Evolutionary conservation across 1,284 basidiomycete species (phyloP).

Genomic region (Microbotryum silenes-acaulis): DNA sequence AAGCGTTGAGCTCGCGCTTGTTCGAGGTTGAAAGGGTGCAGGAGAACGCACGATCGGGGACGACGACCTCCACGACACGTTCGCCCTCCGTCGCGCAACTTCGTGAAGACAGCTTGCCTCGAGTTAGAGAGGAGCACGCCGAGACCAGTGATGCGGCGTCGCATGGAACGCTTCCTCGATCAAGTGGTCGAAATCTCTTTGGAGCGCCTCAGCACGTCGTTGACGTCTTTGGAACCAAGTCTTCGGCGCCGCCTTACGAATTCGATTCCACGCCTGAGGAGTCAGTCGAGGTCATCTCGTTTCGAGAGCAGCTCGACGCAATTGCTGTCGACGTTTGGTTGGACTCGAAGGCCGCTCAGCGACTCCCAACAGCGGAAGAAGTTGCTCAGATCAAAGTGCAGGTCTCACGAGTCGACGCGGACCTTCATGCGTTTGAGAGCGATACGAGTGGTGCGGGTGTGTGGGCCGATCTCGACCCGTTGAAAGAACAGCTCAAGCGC

Average conservation of each 20-base stretch:
- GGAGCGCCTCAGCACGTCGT: background rate
- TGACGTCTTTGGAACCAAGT: background rate
- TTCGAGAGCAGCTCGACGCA: background rate
- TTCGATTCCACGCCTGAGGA: background rate
- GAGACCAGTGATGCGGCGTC: no score
- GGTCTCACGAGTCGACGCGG: slow-evolving; percentile 36
- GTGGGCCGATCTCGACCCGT: slow-evolving; percentile 53
- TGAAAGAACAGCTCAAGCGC: slow-evolving; percentile 53
- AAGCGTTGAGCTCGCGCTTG: no score
- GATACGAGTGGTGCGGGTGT: slow-evolving; percentile 43
- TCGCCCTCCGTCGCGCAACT: no score
- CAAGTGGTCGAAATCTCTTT: no score
- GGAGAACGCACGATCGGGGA: no score
- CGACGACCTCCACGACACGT: no score
- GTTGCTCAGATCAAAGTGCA: slow-evolving; percentile 46
- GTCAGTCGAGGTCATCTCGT: background rate
- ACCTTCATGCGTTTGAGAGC: slow-evolving; percentile 48
- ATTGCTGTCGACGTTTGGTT: slow-evolving; percentile 6
- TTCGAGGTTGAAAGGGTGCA: no score
- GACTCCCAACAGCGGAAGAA: slow-evolving; percentile 37
- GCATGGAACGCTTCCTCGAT: no score
- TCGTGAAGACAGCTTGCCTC: no score
- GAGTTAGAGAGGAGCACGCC: no score
- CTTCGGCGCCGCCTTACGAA: background rate
- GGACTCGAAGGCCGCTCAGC: background rate